Evolutionary conservation across 2,329 filamentous ascomycete species (phyloP).

Genomic region (Diplodia seriata): DNA sequence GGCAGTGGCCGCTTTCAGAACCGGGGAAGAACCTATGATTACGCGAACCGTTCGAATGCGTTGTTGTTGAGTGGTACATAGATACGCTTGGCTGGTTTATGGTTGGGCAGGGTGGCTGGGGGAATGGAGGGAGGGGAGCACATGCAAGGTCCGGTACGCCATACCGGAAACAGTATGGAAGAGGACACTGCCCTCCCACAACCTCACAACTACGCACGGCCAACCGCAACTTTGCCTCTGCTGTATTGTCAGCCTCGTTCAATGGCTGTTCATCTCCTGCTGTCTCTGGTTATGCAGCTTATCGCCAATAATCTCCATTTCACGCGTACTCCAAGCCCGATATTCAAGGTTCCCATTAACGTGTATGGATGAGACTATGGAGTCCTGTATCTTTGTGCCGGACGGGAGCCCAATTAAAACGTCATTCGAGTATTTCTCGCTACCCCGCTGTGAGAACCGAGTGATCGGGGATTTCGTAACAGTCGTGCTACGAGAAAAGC

Average conservation of each 20-base stretch:
- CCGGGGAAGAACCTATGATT: neutral
- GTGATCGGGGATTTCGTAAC: too few relatives aligned
- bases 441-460: neutral
- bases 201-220: neutral
- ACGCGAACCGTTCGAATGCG: neutral
- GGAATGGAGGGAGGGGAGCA: slow-evolving; percentile 14
- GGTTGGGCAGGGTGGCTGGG: slow-evolving; percentile 4
- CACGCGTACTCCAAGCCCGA: neutral
- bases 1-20: slow-evolving; percentile 1
- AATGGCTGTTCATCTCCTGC: neutral
- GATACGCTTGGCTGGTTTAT: slow-evolving; percentile 4
- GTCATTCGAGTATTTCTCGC: neutral
- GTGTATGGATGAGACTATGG: neutral
- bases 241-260: neutral
- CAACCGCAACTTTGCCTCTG: neutral
- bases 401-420: neutral
- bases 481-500: neutral
- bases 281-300: neutral
- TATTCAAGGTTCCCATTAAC: neutral
- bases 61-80: slow-evolving; percentile 6
- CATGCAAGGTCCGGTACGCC: slow-evolving; percentile 10
- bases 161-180: neutral
- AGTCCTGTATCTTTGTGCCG: neutral
- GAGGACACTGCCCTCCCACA: neutral
- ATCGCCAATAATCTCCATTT: neutral